These are phyloP conservation scores for Arthrobotrys sphaeroides DNA, from an alignment of 2,329 filamentous ascomycete genomes.

Conservation along the genomic window DNA sequence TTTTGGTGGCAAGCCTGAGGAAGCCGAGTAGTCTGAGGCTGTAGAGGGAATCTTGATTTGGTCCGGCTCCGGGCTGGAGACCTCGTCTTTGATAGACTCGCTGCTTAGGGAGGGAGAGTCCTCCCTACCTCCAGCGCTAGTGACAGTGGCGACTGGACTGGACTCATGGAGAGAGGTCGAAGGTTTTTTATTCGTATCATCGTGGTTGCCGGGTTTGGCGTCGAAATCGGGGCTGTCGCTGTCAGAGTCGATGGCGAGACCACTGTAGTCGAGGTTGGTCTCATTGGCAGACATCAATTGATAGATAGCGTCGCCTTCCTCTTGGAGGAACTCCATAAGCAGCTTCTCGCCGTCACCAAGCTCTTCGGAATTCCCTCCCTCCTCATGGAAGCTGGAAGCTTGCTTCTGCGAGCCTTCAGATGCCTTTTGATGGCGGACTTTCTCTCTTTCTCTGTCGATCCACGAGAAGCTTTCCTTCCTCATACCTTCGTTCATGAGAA, in stretches of 20 bases:
- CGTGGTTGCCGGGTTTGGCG: neutral
- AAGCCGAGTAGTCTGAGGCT: neutral
- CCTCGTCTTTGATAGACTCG: neutral
- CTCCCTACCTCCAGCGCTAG: neutral
- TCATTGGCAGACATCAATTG: neutral
- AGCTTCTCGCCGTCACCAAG: neutral
- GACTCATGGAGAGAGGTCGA: neutral
- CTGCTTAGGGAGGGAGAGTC: neutral
- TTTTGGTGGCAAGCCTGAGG: neutral
- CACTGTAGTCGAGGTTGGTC: conserved; percentile 9
- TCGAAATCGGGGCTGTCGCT: neutral
- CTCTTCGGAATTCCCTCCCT: neutral
- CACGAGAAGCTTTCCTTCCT: conserved; percentile 38
- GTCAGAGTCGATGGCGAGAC: conserved; percentile 15
- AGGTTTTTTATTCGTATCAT: neutral
- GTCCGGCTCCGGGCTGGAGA: neutral
- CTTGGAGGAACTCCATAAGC: conserved; percentile 1
- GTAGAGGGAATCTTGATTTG: neutral
- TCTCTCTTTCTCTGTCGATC: conserved; percentile 32
- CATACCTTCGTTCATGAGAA: conserved; percentile 48
- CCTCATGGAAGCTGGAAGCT: neutral
- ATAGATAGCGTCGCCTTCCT: neutral
- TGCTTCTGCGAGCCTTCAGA: neutral
- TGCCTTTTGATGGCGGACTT: neutral
- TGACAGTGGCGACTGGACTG: neutral